Evolutionary conservation across 2,329 filamentous ascomycete genomes (phyloP), one percentile per base, ranked within the genome.

Genomic region (Cladophialophora carrionii): DNA sequence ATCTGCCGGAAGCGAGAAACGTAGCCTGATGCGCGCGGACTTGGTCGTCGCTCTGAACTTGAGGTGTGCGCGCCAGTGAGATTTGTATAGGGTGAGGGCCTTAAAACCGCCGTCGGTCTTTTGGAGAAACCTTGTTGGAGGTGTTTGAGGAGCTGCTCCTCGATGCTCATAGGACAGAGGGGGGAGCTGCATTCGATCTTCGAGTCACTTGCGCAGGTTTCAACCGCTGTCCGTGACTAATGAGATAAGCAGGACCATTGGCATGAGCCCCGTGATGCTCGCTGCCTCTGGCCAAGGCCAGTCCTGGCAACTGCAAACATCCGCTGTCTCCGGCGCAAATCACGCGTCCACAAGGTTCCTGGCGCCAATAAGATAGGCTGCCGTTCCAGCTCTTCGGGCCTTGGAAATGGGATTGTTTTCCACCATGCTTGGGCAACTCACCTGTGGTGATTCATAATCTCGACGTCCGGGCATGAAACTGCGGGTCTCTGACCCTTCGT

Each of bases 1-100:
- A 60, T 60, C 22, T 26, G n/a, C 46, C 57, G 57, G 57, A 60
- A 60, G 57, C 57, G 57, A 52, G 32, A 34, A 9, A 52, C n/a
- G 48, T 53, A 20, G 46, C 51, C 32, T 41, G 57, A 41, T 60
- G 57, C 46, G 34, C 29, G 29, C 52, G 52, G 52, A 54, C 52
- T 31, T 32, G 52, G 9, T 54, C 52, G 52, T 54, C 48, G 20
- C 48, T 22, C 24, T 51, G 24, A 26, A 51, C 4, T 12, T 51
- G 12, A 51, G 46, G 46, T 51, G 20, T 51, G 24, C 43, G 26
- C 56, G 41, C 41, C 24, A 58, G 26, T 29, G 56, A 34, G 56
- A 58, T 32, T 53, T 52, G 43, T 59, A 52, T 52, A 60, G 41
- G 20, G 41, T 37, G 12, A 17, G 17, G 55, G 26, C 26, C 26